Conservation (phyloP, 768 basidiomycete genomes). For the Cantharellus cinnabarinus region DNA sequence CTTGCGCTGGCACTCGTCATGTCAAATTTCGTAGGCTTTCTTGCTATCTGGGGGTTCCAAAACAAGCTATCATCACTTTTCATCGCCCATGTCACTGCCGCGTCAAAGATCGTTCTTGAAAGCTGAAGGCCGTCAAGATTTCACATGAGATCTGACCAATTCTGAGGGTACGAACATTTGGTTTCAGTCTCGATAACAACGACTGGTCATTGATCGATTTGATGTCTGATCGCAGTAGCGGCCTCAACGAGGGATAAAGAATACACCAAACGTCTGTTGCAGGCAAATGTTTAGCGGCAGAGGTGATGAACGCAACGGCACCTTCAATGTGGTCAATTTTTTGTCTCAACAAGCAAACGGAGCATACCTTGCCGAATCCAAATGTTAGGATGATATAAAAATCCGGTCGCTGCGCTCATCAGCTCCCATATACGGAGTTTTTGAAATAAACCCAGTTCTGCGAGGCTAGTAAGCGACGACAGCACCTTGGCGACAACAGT, state of each 20-base stretch:
- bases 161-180: conserved; percentile 37
- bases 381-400: conserved; percentile 84
- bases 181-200: conserved; percentile 55
- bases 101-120: conserved; percentile 58
- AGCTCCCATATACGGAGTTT: conserved; percentile 97
- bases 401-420: conserved; percentile 69
- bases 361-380: conserved; percentile 84
- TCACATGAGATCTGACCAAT: neutral
- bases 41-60: conserved; percentile 36
- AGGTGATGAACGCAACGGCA: conserved; percentile 71
- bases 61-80: conserved; percentile 60
- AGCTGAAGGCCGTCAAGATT: conserved; percentile 19
- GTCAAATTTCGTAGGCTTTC: conserved; percentile 35
- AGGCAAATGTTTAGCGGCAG: conserved; percentile 64
- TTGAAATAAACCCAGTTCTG: conserved; percentile 75
- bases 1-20: conserved; percentile 26
- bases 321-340: conserved; percentile 24
- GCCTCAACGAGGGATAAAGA: conserved; percentile 73
- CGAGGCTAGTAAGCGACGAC: conserved; percentile 68
- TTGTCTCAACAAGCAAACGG: neutral
- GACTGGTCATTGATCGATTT: conserved; percentile 49
- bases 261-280: conserved; percentile 93
- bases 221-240: conserved; percentile 72
- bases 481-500: conserved; percentile 82
- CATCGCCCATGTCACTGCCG: conserved; percentile 76